Evolutionary conservation across 352 stramenopile genomes (phyloP), one percentile per base, ranked within the genome.

Genomic region (Peronosclerospora sorghi): DNA sequence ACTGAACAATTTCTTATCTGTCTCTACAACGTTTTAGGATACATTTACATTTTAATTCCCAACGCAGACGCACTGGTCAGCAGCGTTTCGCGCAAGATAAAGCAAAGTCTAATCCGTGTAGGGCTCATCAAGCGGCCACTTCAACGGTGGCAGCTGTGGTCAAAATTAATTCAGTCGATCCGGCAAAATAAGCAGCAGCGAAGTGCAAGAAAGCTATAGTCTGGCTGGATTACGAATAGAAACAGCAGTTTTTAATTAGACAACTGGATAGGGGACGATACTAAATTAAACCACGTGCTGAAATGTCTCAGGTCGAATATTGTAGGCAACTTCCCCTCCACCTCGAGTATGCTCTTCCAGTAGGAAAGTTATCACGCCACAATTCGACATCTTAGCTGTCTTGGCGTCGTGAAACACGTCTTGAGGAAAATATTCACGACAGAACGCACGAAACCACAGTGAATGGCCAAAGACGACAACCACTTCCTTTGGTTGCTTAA

Each of bases 401-500:
- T 84, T 88, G 27, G 61, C 58, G 4, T 64, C 55, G 35, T 84
- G 65, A 5, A 53, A 10, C 0, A 64, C 23, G 14, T 63, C 37
- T 2, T 15, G n/a, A 8, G 75, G 72, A 19, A 93, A 71, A 37
- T 82, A 93, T 44, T 84, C 77, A 9, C 69, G 70, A 46, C 74
- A 92, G 41, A 93, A 94, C 8, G 74, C 73, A 1, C 73, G 69
- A 39, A 92, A 86, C 78, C 82, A 94, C 29, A 87, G 60, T 50
- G 81, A 93, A 57, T 94, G 83, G 21, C 83, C 83, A 34, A 84
- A 88, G 6, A 88, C 75, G 8, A 94, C 63, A 12, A 91, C 40
- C 28, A 87, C 69, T 24, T 82, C 60, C 29, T 71, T 54, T 4
- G 56, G 53, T 21, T 80, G 71, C 21, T 54, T 45, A 46, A 85